phyloP scores from a whole-genome alignment of 1,139 yeast genomes.

The Protomyces arabidopsidicola region DNA sequence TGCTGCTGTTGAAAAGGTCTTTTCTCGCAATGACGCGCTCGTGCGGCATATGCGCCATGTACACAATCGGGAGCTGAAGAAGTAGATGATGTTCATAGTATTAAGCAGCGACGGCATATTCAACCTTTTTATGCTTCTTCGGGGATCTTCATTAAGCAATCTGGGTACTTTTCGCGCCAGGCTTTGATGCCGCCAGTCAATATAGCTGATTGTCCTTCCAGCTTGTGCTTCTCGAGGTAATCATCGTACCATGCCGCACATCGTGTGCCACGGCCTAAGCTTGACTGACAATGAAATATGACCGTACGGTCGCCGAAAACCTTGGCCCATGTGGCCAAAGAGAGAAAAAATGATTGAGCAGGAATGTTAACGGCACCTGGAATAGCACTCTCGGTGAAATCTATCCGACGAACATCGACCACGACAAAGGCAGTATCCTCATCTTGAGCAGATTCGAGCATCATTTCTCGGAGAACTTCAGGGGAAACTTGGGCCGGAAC shows the following conservation, averaged over 20 bases:
- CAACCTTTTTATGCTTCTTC: neutral
- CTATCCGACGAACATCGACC: constrained; percentile 15
- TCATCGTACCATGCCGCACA: constrained; percentile 25
- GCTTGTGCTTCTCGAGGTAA: constrained; percentile 5
- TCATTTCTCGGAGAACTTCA: constrained; percentile 16
- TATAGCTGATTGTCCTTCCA: constrained; percentile 20
- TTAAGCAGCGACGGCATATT: neutral
- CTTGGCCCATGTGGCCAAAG: constrained; percentile 12
- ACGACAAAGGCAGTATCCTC: constrained; percentile 25
- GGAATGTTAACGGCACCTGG: constrained; percentile 16
- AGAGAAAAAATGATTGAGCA: constrained; percentile 7
- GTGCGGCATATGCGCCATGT: constrained; percentile 60
- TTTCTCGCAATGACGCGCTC: constrained; percentile 89
- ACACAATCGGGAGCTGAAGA: constrained; percentile 3
- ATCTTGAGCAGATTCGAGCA: constrained; percentile 9
- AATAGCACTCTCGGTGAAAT: constrained; percentile 5
- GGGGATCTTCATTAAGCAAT: neutral
- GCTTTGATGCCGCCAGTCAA: constrained; percentile 19
- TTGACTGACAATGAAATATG: constrained; percentile 11
- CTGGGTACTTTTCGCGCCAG: constrained; percentile 4
- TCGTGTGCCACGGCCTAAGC: constrained; percentile 12
- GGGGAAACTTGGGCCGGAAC: constrained; percentile 3
- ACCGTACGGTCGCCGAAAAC: constrained; percentile 21
- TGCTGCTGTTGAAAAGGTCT: constrained; percentile 63
- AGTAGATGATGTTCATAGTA: neutral